Conservation (phyloP, 768 basidiomycete genomes). For the Xerocomellus amylosporus region DNA sequence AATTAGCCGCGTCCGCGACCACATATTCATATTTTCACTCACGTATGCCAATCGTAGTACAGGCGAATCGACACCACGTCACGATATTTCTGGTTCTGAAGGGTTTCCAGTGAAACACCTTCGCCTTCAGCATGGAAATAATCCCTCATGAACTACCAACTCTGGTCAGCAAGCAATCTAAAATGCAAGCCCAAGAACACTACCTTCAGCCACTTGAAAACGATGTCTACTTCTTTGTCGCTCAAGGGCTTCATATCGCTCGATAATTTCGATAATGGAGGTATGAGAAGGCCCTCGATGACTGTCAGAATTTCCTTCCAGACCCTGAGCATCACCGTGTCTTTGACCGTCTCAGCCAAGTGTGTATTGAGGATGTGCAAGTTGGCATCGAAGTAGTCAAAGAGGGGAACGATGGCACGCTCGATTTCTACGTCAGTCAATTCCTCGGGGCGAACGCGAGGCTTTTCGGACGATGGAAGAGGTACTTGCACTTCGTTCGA, state of each 20-base stretch:
- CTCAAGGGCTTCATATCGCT: constrained; percentile 90
- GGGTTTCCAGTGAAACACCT: constrained; percentile 76
- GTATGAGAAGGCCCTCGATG: constrained; percentile 86
- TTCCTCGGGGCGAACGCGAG: constrained; percentile 73
- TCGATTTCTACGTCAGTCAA: constrained; percentile 94
- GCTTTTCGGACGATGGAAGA: constrained; percentile 69
- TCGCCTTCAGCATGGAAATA: constrained; percentile 96
- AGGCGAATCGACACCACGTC: constrained; percentile 86
- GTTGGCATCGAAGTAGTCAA: constrained; percentile 96
- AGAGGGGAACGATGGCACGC: constrained; percentile 83
- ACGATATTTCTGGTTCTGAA: constrained; percentile 94
- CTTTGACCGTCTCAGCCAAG: constrained; percentile 78
- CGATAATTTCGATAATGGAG: constrained; percentile 78
- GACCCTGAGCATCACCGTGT: constrained; percentile 87
- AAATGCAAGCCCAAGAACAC: neutral
- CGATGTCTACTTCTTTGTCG: constrained; percentile 97
- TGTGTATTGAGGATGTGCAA: constrained; percentile 87
- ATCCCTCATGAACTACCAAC: constrained; percentile 77
- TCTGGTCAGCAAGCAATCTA: neutral
- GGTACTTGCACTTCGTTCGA: constrained; percentile 75
- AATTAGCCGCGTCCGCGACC: constrained; percentile 5
- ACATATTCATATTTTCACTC: constrained; percentile 28
- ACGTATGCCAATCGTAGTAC: constrained; percentile 97
- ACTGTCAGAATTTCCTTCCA: constrained; percentile 95
- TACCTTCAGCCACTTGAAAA: constrained; percentile 98